Base-by-base conservation (phyloP, 2,329 filamentous ascomycete genomes). In the Monilinia laxa region DNA sequence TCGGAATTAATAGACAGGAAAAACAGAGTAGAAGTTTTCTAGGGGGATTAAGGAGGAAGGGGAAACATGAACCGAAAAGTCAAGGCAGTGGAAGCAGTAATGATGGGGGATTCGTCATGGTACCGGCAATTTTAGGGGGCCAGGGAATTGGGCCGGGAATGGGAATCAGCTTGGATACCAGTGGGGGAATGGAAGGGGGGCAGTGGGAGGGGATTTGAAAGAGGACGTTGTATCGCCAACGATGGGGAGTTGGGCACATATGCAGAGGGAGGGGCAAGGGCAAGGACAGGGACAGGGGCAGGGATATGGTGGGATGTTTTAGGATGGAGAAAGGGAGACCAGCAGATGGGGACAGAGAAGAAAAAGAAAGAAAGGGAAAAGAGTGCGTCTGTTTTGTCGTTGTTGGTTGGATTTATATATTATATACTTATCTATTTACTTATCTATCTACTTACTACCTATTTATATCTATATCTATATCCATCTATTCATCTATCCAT, bases 11-110 rank as follows among this genome's bases (percentile, higher is more conserved):
- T 67, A 51, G 74, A 51, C 73, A 73, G 66, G 72, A 70, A 35
- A 76, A 76, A 56, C 63, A 68, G 7, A 62, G 68, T 12, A 71
- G 72, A 53, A 73, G 70, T 65, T 76, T 77, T 55, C 58, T 77
- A 20, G 71, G 72, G 51, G 75, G 75, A 5, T 45, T 72, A 16
- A 67, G 72, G 31, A 65, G 70, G 66, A 73, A 73, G 65, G 68
- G 68, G 35, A 69, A 68, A 28, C 45, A 64, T 11, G 64, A 66
- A 53, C 63, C 63, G 11, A 65, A 65, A 31, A 65, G 63, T 52
- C 63, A 65, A 45, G 63, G 63, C 6, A 65, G 63, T 42, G 63
- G 63, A 31, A 65, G 63, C 40, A 59, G 53, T 28, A 49, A 57
- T 57, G 63, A 65, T 42, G 60, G 60, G 49, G 58, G 31, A 12